Conservation (phyloP, 257 asterid species). For the Capsicum pubescens region DNA sequence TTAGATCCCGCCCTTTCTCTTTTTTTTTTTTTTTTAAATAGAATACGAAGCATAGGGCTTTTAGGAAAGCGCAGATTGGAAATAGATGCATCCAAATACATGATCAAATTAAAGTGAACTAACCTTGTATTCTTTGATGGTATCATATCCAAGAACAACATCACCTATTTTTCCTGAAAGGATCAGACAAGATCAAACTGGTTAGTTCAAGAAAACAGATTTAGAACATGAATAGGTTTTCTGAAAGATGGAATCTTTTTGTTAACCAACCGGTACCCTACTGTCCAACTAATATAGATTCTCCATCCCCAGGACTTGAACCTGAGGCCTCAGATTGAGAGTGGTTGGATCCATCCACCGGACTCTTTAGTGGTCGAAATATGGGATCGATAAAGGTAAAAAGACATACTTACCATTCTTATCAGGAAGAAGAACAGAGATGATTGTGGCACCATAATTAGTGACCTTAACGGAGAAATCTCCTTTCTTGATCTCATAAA, state of each 20-base stretch:
- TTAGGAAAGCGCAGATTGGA: neutral
- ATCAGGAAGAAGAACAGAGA: constrained; percentile 84
- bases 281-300: too few relatives aligned
- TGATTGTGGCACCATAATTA: constrained; percentile 79
- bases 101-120: neutral
- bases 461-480: constrained; percentile 55
- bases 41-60: neutral
- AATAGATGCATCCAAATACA: neutral
- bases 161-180: constrained; percentile 57
- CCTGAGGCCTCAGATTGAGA: too few relatives aligned
- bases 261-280: neutral
- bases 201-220: neutral
- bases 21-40: neutral
- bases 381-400: too few relatives aligned
- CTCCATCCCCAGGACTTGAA: too few relatives aligned
- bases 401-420: constrained; percentile 51
- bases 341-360: too few relatives aligned
- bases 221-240: neutral
- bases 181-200: neutral
- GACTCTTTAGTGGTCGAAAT: too few relatives aligned
- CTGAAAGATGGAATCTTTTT: neutral
- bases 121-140: constrained; percentile 63
- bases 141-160: constrained; percentile 82
- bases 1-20: neutral
- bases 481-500: constrained; percentile 32